These are phyloP conservation scores for Fomitopsis schrenkii DNA, from an alignment of 1,284 basidiomycete genomes.

Conservation along the genomic window DNA sequence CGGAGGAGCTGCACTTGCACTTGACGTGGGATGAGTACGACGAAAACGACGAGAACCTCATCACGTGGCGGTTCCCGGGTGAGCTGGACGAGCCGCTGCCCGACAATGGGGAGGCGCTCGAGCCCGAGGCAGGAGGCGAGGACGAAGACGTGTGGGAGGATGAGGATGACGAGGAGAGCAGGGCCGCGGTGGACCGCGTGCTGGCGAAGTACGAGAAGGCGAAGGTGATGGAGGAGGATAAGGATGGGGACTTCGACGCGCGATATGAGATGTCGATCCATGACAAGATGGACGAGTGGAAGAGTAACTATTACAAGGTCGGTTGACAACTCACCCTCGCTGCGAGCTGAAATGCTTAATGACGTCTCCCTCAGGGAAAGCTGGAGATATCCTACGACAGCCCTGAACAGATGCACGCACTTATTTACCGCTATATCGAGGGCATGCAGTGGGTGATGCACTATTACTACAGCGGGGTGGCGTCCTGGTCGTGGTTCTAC, in stretches of 20 bases:
- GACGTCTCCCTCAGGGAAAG: constrained; percentile 56
- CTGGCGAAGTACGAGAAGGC: constrained; percentile 88
- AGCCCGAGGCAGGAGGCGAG: constrained; percentile 20
- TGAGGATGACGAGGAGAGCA: constrained; percentile 43
- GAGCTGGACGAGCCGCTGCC: constrained; percentile 38
- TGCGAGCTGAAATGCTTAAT: background rate
- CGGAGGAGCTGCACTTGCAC: constrained; percentile 70
- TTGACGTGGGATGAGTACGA: constrained; percentile 90
- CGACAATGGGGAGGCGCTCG: constrained; percentile 28
- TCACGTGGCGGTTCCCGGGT: constrained; percentile 59
- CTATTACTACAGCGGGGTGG: constrained; percentile 97
- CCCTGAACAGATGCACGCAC: constrained; percentile 58
- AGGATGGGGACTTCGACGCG: constrained; percentile 72
- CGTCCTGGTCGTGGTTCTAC: constrained; percentile 99
- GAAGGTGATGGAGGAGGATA: constrained; percentile 64
- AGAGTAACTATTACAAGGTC: constrained; percentile 86
- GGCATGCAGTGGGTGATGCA: constrained; percentile 99
- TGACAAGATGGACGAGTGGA: constrained; percentile 92
- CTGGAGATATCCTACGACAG: constrained; percentile 76
- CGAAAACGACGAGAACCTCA: constrained; percentile 74
- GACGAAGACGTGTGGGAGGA: constrained; percentile 39
- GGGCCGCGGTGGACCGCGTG: constrained; percentile 77
- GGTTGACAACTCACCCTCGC: constrained; percentile 16
- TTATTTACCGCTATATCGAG: constrained; percentile 85
- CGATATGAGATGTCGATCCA: constrained; percentile 70